Conservation (phyloP, 768 basidiomycete genomes). For the Scleroderma citrinum region DNA sequence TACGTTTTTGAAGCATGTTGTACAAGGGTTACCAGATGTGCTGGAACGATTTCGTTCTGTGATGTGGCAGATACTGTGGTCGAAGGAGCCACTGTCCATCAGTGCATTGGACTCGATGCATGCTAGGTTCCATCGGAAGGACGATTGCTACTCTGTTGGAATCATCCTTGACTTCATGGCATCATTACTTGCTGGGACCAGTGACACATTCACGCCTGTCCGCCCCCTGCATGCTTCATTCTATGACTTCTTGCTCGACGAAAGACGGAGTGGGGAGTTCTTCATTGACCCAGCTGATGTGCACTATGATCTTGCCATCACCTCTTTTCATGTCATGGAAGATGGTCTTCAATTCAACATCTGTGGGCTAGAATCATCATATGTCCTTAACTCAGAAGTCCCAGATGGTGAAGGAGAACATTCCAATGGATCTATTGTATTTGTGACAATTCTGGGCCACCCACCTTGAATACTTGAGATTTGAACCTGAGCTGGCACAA, state of each 20-base stretch:
- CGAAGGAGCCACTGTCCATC: neutral
- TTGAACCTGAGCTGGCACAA: neutral
- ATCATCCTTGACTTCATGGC: conserved; percentile 1
- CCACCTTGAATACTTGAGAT: neutral
- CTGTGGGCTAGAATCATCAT: conserved; percentile 26
- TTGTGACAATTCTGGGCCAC: conserved; percentile 9
- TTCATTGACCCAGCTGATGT: conserved; percentile 4
- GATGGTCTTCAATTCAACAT: conserved; percentile 31
- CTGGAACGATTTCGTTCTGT: neutral
- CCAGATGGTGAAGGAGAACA: neutral
- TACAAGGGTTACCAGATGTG: neutral
- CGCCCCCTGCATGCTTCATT: conserved; percentile 24
- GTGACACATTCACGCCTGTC: conserved; percentile 3
- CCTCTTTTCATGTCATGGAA: conserved; percentile 24
- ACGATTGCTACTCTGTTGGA: neutral
- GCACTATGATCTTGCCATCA: conserved; percentile 15
- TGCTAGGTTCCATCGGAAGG: neutral
- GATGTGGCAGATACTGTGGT: neutral
- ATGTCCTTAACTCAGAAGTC: conserved; percentile 23
- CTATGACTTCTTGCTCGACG: conserved; percentile 18
- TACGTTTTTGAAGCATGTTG: neutral
- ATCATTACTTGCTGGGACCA: conserved; percentile 5
- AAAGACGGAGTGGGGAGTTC: conserved; percentile 9
- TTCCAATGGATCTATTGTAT: conserved; percentile 4
- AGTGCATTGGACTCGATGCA: neutral